Evolutionary conservation across 2,329 filamentous ascomycete genomes (phyloP), one percentile per base, ranked within the genome.

Genomic region (Alternaria rosae): DNA sequence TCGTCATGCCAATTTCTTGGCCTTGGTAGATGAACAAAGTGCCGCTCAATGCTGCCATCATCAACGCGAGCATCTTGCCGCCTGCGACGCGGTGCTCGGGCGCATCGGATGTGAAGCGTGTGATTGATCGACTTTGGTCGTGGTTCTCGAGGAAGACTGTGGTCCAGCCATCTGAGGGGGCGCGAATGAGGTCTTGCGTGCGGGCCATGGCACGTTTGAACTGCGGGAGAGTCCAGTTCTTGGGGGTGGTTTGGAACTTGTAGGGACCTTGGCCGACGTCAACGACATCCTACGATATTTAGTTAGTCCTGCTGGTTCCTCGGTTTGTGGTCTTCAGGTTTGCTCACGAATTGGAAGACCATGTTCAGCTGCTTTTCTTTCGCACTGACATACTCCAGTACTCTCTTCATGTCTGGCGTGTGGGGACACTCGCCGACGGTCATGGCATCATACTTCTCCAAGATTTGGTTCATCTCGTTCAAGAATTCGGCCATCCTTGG

Each of bases 371-470:
- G 86, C 61, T 84, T 84, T 57, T 86, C 85, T 26, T 83, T 78
- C 0, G 86, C 84, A 4, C 85, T 84, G 13, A 91, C 87, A 65
- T 89, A 91, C 17, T 82, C 73, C 8, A 91, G 76, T 2, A 91
- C 87, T 38, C 86, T 81, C 4, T 78, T 76, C 26, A 85, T 82
- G 57, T 89, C 85, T 0, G 86, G 88, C 0, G 89, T 90, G 68
- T 85, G 79, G 0, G 89, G 88, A 25, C 91, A 85, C 77, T 92
- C 90, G 51, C 90, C 90, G 0, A 92, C 89, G 0, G 89, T 91
- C 76, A 92, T 86, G n/a, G 87, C 85, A 58, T 87, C 85, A 74
- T 91, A 91, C 47, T 83, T 78, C 59, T 79, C 79, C 2, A 91
- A 79, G 3, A 92, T 82, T 35, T 84, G 72, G 1, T 82, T 81